These are phyloP conservation scores for Sequoiadendron giganteum DNA, from an alignment of 75 land plant genomes.

Conservation along the genomic window DNA sequence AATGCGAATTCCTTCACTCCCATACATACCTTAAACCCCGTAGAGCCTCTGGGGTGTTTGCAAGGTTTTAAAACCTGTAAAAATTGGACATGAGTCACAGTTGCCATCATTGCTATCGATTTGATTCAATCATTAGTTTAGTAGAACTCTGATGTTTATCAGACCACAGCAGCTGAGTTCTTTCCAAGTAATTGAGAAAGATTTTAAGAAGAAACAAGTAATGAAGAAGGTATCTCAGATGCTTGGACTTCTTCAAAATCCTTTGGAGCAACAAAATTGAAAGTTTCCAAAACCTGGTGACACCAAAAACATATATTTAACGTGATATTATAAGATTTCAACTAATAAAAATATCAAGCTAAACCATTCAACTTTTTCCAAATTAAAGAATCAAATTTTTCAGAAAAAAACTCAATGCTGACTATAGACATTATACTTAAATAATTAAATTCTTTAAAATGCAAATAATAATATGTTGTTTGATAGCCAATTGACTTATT, in stretches of 20 bases:
- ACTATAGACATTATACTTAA: background rate
- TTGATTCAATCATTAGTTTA: background rate
- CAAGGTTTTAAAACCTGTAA: background rate
- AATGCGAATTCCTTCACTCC: background rate
- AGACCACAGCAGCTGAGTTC: background rate
- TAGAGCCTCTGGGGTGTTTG: background rate
- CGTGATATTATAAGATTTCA: background rate
- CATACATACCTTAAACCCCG: background rate
- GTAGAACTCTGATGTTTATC: background rate
- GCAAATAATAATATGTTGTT: background rate
- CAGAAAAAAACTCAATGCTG: background rate
- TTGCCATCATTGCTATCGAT: constrained; percentile 1
- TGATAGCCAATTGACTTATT: background rate
- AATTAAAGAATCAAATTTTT: background rate
- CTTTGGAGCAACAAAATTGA: background rate
- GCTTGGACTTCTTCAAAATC: background rate
- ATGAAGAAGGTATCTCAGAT: background rate
- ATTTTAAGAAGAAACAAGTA: background rate
- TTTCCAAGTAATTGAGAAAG: background rate
- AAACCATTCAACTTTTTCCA: background rate
- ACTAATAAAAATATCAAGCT: background rate
- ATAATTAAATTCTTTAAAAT: background rate
- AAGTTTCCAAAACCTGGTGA: background rate
- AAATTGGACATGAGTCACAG: background rate
- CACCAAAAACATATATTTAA: background rate